A percentile compares a stretch with the other conserved stretches of the same genome.
Evolutionary conservation across 2,329 filamentous ascomycete species (phyloP).

Genomic region (Fonsecaea pedrosoi): DNA sequence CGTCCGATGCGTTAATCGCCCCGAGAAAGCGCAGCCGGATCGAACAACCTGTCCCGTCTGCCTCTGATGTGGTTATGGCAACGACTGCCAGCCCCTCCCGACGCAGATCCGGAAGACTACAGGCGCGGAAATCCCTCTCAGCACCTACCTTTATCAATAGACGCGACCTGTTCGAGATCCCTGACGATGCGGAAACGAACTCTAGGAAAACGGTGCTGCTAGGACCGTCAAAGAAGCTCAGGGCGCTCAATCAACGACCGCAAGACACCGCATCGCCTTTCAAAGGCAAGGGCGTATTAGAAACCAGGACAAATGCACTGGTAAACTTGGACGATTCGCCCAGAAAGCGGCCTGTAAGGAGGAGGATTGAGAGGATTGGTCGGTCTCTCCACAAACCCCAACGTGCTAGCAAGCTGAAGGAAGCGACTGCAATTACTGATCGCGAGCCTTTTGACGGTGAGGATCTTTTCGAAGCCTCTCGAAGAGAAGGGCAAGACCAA

Average conservation of each 20-base stretch:
- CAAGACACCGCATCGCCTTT: constrained; percentile 31
- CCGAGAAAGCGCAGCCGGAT: neutral
- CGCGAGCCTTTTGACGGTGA: constrained; percentile 13
- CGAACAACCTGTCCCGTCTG: neutral
- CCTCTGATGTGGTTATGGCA: neutral
- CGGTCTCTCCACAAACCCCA: constrained; percentile 1
- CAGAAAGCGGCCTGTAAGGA: constrained; percentile 21
- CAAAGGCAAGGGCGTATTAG: constrained; percentile 28
- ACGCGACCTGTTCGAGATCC: constrained; percentile 17
- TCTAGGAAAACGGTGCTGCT: neutral
- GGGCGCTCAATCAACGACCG: constrained; percentile 19
- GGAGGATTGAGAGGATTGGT: constrained; percentile 17
- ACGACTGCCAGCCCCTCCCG: constrained; percentile 16
- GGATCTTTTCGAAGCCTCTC: constrained; percentile 15
- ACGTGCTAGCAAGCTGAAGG: constrained; percentile 2
- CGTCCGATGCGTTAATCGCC: neutral
- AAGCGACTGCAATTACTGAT: neutral
- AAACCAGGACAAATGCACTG: constrained; percentile 25
- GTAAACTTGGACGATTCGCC: constrained; percentile 36
- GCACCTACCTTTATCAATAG: neutral
- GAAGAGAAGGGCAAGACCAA: constrained; percentile 5
- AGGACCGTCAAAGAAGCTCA: constrained; percentile 23
- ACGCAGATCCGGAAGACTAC: constrained; percentile 26
- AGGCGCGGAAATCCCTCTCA: constrained; percentile 22
- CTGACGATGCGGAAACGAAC: constrained; percentile 5